phyloP scores from a whole-genome alignment of 2,329 filamentous ascomycete species.

The Colletotrichum plurivorum region DNA sequence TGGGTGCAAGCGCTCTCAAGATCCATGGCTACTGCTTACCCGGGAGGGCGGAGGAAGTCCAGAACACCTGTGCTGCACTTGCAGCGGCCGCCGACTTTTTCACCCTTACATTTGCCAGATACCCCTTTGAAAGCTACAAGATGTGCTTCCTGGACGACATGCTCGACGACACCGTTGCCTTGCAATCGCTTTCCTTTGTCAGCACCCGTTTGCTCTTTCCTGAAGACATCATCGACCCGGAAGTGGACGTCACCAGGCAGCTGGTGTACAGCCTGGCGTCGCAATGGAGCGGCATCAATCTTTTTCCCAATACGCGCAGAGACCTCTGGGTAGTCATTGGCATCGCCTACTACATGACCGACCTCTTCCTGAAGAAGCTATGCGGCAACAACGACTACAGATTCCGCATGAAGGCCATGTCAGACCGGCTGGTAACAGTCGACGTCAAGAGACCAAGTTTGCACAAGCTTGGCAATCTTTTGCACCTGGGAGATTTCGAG shows the following conservation, averaged over 20 bases:
- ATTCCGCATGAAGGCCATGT: constrained; percentile 87
- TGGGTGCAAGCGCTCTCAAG: constrained; percentile 89
- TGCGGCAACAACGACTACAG: constrained; percentile 96
- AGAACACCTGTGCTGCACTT: constrained; percentile 88
- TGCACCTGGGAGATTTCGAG: constrained; percentile 88
- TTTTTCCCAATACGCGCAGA: constrained; percentile 83
- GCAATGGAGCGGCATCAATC: constrained; percentile 95
- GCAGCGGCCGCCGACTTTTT: constrained; percentile 93
- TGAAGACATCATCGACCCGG: constrained; percentile 85
- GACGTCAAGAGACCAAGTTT: constrained; percentile 89
- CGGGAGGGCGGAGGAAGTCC: constrained; percentile 83
- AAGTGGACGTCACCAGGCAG: constrained; percentile 83
- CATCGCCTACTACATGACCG: constrained; percentile 94
- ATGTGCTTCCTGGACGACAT: constrained; percentile 95
- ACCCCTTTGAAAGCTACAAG: constrained; percentile 93
- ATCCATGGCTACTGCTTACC: constrained; percentile 94
- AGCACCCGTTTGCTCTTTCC: constrained; percentile 90
- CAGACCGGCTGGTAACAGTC: constrained; percentile 84
- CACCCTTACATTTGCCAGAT: constrained; percentile 88
- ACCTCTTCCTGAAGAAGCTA: constrained; percentile 89
- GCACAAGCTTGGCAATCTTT: constrained; percentile 81
- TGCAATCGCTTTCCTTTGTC: constrained; percentile 88
- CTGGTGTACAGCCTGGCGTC: constrained; percentile 88
- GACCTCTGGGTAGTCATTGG: constrained; percentile 94
- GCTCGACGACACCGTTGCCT: constrained; percentile 79